Evolutionary conservation across 2,329 filamentous ascomycete genomes (phyloP).

Genomic region (Domatiomyces globalis): DNA sequence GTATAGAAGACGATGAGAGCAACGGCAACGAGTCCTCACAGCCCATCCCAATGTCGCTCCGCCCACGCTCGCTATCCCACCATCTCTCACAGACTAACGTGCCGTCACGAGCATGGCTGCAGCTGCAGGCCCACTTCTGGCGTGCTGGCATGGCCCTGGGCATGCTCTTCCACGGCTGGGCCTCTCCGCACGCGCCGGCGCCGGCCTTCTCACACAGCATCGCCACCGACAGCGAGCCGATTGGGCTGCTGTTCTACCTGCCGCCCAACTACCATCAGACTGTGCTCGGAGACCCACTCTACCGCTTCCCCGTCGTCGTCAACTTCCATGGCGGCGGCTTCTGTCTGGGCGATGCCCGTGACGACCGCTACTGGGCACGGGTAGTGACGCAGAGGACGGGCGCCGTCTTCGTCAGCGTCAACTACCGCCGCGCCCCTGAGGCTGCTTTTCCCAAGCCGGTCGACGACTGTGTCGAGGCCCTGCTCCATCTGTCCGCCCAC

Average conservation of each 20-base stretch:
- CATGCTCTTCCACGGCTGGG: constrained; percentile 52
- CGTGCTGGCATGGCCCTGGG: constrained; percentile 53
- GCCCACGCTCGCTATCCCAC: constrained; percentile 16
- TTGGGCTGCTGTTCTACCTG: constrained; percentile 48
- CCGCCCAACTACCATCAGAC: constrained; percentile 29
- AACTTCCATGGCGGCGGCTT: constrained; percentile 54
- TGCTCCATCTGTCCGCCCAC: constrained; percentile 44
- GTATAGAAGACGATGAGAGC: not conserved
- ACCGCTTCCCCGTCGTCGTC: constrained; percentile 43
- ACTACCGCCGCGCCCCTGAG: constrained; percentile 48
- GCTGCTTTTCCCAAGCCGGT: constrained; percentile 49
- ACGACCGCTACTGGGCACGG: constrained; percentile 47
- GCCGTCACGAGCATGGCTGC: constrained; percentile 42
- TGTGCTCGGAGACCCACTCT: constrained; percentile 23
- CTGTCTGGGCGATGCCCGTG: constrained; percentile 43
- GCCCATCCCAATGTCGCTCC: constrained; percentile 1
- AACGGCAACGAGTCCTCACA: not conserved
- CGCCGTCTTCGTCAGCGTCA: constrained; percentile 47
- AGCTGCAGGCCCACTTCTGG: constrained; percentile 51
- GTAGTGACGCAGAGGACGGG: constrained; percentile 41
- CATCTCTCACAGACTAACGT: constrained; percentile 13
- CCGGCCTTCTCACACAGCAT: constrained; percentile 47
- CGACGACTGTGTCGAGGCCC: constrained; percentile 48
- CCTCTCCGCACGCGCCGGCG: constrained; percentile 44
- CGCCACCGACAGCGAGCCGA: constrained; percentile 35